Evolutionary conservation across 495 filamentous ascomycete species (phyloP).

Genomic region (Annulohypoxylon bovei): DNA sequence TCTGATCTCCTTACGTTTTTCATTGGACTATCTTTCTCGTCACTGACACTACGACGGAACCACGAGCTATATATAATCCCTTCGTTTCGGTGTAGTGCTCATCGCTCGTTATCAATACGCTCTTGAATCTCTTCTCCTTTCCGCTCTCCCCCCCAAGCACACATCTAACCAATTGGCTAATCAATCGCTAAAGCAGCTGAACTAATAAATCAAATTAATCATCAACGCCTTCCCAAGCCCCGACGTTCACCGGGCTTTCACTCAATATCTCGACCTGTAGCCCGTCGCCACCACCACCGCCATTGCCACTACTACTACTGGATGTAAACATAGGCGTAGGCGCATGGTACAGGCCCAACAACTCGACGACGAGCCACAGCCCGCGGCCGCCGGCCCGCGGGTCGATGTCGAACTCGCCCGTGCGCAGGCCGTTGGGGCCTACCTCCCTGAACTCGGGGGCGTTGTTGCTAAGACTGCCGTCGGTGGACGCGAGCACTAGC

Average conservation of each 20-base stretch:
- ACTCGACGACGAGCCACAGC: slow-evolving; percentile 83
- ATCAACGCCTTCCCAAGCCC: slow-evolving; percentile 60
- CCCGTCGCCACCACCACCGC: slow-evolving; percentile 64
- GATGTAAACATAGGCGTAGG: too few relatives aligned
- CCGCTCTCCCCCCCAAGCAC: too few relatives aligned
- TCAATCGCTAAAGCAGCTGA: not conserved
- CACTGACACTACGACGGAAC: not conserved
- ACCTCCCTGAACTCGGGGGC: slow-evolving; percentile 75
- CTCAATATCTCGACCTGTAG: slow-evolving; percentile 75
- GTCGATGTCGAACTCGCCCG: slow-evolving; percentile 74
- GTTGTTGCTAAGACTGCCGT: slow-evolving; percentile 35
- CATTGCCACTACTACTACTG: too few relatives aligned
- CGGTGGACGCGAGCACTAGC: slow-evolving; percentile 65
- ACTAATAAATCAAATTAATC: slow-evolving; percentile 33
- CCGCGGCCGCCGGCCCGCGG: slow-evolving; percentile 66
- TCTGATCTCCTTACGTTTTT: not conserved
- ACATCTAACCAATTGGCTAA: too few relatives aligned
- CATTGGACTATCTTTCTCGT: not conserved
- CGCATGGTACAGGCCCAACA: slow-evolving; percentile 58
- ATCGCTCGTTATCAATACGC: not conserved
- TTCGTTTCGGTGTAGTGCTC: not conserved
- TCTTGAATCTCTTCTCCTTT: not conserved
- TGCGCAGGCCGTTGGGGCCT: slow-evolving; percentile 69
- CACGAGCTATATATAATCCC: not conserved
- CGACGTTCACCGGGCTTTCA: slow-evolving; percentile 71